Evolutionary conservation across 2,329 filamentous ascomycete species (phyloP).

Genomic region (Alternaria infectoria): DNA sequence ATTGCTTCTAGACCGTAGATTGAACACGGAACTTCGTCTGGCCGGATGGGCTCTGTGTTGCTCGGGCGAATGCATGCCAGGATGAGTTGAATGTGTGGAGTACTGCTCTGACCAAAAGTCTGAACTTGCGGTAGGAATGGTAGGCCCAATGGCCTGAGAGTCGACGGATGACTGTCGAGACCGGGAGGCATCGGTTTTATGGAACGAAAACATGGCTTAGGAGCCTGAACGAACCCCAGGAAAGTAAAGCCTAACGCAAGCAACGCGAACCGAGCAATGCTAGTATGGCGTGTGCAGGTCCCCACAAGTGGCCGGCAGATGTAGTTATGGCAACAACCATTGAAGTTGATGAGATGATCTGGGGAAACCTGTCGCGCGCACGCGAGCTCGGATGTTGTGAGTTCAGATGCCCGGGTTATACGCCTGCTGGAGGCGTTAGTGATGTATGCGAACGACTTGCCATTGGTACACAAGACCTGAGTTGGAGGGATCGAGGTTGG

Average conservation of each 20-base stretch:
- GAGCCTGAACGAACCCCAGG: constrained; percentile 12
- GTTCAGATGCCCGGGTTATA: constrained; percentile 3
- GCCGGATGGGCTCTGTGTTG: constrained; percentile 26
- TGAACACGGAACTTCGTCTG: constrained; percentile 47
- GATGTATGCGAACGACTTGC: constrained; percentile 18
- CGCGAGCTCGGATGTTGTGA: constrained; percentile 30
- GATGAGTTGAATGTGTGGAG: constrained; percentile 31
- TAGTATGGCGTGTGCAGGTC: constrained; percentile 29
- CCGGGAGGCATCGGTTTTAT: constrained; percentile 41
- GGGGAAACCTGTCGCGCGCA: constrained; percentile 33
- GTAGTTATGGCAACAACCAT: constrained; percentile 33
- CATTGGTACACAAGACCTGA: constrained; percentile 20
- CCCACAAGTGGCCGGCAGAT: constrained; percentile 35
- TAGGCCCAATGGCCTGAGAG: constrained; percentile 30
- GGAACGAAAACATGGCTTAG: constrained; percentile 45
- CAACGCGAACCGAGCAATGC: constrained; percentile 31
- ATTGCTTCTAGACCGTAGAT: constrained; percentile 46
- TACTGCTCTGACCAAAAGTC: constrained; percentile 36
- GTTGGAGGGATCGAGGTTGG: constrained; percentile 13
- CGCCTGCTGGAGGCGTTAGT: constrained; percentile 7
- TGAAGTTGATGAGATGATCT: constrained; percentile 27
- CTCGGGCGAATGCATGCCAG: constrained; percentile 41
- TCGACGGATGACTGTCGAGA: constrained; percentile 46
- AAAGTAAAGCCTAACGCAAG: constrained; percentile 15
- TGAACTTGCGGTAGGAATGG: constrained; percentile 27